These are phyloP conservation scores for Berberis vulgaris DNA, from an alignment of 164 flowering plant genomes.

Conservation along the genomic window DNA sequence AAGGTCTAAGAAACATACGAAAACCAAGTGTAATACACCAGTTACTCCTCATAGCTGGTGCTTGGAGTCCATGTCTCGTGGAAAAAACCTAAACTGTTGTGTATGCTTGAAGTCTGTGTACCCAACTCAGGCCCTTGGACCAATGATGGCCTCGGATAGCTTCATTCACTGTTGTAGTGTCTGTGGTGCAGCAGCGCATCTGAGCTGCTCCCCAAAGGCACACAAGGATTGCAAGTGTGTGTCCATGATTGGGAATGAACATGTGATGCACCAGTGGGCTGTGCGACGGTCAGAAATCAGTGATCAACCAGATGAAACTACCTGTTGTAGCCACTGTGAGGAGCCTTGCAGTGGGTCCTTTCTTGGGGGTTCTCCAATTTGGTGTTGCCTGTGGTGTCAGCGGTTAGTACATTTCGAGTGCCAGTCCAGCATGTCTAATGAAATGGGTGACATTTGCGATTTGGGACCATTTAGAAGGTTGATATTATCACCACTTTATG, in stretches of 20 bases:
- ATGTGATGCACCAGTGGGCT: constrained; percentile 91
- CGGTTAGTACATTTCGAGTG: constrained; percentile 93
- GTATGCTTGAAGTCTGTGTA: constrained; percentile 74
- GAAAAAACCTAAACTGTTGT: constrained; percentile 78
- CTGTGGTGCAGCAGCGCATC: constrained; percentile 88
- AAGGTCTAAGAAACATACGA: constrained; percentile 79
- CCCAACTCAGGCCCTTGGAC: constrained; percentile 76
- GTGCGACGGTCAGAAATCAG: constrained; percentile 76
- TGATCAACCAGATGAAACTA: constrained; percentile 75
- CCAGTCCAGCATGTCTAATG: constrained; percentile 58
- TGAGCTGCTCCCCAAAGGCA: constrained; percentile 61
- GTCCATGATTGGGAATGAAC: constrained; percentile 68
- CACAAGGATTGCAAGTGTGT: constrained; percentile 93
- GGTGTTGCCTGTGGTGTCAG: constrained; percentile 99
- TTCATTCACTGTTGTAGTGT: constrained; percentile 59
- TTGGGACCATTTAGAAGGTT: constrained; percentile 78
- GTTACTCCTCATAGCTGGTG: constrained; percentile 67
- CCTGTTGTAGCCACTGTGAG: constrained; percentile 82
- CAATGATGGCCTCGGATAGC: constrained; percentile 58
- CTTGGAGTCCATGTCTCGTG: constrained; percentile 64
- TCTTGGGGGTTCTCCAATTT: constrained; percentile 93
- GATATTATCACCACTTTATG: constrained; percentile 79
- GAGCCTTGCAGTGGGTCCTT: constrained; percentile 89
- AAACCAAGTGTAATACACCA: constrained; percentile 60
- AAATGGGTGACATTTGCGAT: constrained; percentile 89